Evolutionary conservation across 495 filamentous ascomycete genomes (phyloP).

Genomic region (Xylaria nigripes): DNA sequence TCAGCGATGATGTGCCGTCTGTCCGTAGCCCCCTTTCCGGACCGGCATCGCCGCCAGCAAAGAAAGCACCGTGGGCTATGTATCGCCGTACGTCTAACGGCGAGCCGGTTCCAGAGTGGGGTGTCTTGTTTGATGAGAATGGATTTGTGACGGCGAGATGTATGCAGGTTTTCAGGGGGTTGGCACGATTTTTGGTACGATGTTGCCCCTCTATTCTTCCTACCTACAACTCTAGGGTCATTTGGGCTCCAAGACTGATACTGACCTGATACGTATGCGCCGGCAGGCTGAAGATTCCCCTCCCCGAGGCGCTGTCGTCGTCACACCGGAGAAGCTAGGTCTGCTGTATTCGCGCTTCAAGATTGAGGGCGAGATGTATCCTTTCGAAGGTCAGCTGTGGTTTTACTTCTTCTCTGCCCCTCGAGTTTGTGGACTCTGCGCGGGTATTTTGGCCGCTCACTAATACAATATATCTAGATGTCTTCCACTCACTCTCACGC

Average conservation of each 20-base stretch:
- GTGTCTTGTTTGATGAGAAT: constrained; percentile 60
- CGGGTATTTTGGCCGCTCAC: background rate
- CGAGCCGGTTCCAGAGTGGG: constrained; percentile 52
- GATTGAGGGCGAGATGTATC: constrained; percentile 49
- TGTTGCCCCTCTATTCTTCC: background rate
- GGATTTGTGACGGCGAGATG: constrained; percentile 60
- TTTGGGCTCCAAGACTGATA: background rate
- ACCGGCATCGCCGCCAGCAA: constrained; percentile 11
- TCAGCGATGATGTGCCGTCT: constrained; percentile 1
- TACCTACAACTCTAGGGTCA: background rate
- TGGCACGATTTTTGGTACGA: constrained; percentile 72
- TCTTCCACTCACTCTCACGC: constrained; percentile 32
- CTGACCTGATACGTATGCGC: constrained; percentile 14
- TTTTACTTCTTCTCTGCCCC: background rate
- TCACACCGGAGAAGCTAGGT: constrained; percentile 71
- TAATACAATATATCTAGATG: constrained; percentile 28
- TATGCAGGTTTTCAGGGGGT: constrained; percentile 62
- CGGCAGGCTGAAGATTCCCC: constrained; percentile 8
- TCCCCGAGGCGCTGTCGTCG: constrained; percentile 48
- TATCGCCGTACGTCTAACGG: constrained; percentile 4
- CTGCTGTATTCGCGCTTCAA: constrained; percentile 64
- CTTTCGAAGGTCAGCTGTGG: constrained; percentile 27
- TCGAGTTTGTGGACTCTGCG: background rate
- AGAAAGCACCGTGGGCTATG: constrained; percentile 7
- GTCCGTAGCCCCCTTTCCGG: background rate